These are phyloP conservation scores for Acer negundo DNA, from an alignment of 345 rosid genomes.

Conservation along the genomic window DNA sequence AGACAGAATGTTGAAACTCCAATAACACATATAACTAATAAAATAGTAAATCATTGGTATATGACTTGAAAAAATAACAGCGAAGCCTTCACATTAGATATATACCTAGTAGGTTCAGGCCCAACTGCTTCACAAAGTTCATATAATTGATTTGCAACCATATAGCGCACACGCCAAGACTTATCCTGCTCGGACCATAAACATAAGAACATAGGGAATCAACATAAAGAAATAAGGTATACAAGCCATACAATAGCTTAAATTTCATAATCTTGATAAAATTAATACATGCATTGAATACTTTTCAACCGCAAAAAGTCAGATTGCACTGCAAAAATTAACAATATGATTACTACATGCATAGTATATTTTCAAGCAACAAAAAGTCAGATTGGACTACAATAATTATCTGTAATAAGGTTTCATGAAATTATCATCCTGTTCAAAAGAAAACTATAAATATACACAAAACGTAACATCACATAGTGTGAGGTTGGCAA, in stretches of 20 bases:
- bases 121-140: conserved; percentile 98
- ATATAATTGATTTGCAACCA: conserved; percentile 95
- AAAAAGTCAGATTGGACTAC: background rate
- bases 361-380: background rate
- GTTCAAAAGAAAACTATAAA: background rate
- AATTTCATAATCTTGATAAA: background rate
- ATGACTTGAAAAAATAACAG: conserved; percentile 2
- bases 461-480: background rate
- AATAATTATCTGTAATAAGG: background rate
- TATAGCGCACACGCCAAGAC: conserved; percentile 98
- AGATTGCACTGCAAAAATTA: background rate
- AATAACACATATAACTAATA: background rate
- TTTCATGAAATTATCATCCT: background rate
- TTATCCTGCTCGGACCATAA: conserved; percentile 61
- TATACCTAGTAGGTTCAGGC: conserved; percentile 89
- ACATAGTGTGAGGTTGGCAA: background rate
- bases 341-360: background rate
- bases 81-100: conserved; percentile 1
- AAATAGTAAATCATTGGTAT: background rate
- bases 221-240: background rate
- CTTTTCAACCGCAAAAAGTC: background rate
- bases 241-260: background rate
- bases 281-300: background rate
- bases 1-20: background rate
- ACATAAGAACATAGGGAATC: background rate